Base-by-base conservation (phyloP, 257 asterid species). In the Fraxinus cuspidata region DNA sequence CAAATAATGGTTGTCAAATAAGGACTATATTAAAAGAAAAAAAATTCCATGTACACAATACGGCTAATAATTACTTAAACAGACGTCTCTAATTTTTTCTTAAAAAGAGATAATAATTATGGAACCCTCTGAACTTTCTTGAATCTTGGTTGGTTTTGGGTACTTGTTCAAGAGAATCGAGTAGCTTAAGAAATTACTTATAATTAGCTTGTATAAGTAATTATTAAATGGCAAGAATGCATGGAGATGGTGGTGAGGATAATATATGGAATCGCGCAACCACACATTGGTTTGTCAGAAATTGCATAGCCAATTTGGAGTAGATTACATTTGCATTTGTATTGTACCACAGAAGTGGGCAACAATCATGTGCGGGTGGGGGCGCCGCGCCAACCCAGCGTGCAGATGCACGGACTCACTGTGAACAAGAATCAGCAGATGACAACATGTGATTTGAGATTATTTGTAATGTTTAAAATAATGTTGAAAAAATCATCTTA, bases 221-320 rank as follows among this genome's bases (percentile, higher is more conserved):
- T 51, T 51, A 3, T 4, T 10, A 4, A 51, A 18, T 51, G 63
- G 63, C 25, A 53, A 18, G 64, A 53, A 18, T 56, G 66, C 28
- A 7, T 23, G 66, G 3, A 56, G 12, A 21, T 56, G 66, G 12
- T 56, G 66, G 28, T 58, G 29, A 58, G 66, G 28, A 19, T 58
- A n/a, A 23, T 58, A 15, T 58, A 58, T 2, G 66, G 66, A 25
- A 58, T 21, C 13, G 9, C 29, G 66, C 66, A 58, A 58, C 66
- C 66, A 58, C 66, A 58, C 66, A 23, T 58, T 58, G 66, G 66
- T 6, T 21, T 58, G 66, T 58, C 66, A 58, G 66, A 58, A 58
- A 58, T 58, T 58, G 66, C 66, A 7, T 58, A 58, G 66, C 28
- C 28, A 7, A n/a, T 58, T 58, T 58, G 66, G 66, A 58, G 28